A percentile compares a stretch with the other conserved stretches of the same genome.
Evolutionary conservation across 305 asterid genomes (phyloP).

Genomic region (Withania somnifera): DNA sequence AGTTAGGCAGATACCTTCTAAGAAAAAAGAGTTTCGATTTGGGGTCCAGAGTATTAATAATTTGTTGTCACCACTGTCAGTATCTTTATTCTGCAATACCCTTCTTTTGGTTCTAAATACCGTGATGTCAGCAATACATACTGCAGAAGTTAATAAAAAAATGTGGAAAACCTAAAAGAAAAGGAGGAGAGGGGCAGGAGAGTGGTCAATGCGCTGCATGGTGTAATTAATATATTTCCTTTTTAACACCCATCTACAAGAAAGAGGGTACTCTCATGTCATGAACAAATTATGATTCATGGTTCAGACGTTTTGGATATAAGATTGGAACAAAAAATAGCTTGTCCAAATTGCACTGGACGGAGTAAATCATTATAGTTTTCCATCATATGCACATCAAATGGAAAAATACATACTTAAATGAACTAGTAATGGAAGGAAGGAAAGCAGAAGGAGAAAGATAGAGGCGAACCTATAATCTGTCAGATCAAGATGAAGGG

Average conservation of each 20-base stretch:
- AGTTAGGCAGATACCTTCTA: background rate
- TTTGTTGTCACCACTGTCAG: background rate
- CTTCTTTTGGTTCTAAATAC: background rate
- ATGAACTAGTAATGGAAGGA: background rate
- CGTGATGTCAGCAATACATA: background rate
- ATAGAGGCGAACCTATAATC: conserved; percentile 61
- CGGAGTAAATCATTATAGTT: background rate
- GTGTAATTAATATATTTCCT: background rate
- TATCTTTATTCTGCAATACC: background rate
- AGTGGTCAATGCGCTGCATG: background rate
- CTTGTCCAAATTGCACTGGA: background rate
- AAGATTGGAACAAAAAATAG: background rate
- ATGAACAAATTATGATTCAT: too few relatives aligned
- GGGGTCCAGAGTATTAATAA: background rate
- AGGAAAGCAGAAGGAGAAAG: background rate
- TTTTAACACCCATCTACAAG: background rate
- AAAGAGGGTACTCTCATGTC: too few relatives aligned
- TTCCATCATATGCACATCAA: background rate
- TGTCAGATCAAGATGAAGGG: conserved; percentile 86
- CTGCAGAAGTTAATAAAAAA: background rate
- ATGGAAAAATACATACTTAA: background rate
- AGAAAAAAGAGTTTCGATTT: background rate
- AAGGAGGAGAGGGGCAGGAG: background rate
- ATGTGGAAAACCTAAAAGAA: background rate
- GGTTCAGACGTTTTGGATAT: background rate